Conservation (phyloP, 192 early-diverging fungal species). For the Diversispora epigaea region DNA sequence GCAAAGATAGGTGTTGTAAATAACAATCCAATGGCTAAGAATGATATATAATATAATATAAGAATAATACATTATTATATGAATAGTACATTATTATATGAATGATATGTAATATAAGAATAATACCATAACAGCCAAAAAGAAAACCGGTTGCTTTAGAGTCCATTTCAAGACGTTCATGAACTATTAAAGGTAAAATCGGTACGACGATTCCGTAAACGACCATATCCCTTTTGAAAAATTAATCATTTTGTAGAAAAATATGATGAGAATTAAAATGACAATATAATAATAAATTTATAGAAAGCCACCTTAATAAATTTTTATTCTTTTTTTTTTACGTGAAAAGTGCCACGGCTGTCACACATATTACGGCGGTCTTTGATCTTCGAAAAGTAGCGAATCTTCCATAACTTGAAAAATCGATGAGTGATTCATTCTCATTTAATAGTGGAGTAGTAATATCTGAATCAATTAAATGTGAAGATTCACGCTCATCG, state of each 20-base stretch:
- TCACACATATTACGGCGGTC: neutral
- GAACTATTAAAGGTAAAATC: slow-evolving; percentile 65
- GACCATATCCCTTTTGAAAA: slow-evolving; percentile 33
- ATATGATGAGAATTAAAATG: neutral
- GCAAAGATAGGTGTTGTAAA: slow-evolving; percentile 66
- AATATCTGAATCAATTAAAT: no score
- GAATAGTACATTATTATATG: neutral
- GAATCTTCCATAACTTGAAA: slow-evolving; percentile 7
- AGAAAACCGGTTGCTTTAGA: slow-evolving; percentile 63
- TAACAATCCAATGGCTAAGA: slow-evolving; percentile 61
- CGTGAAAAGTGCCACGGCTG: slow-evolving; percentile 16
- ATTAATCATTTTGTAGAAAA: neutral
- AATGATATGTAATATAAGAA: neutral
- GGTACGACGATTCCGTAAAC: slow-evolving; percentile 76
- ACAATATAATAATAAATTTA: neutral
- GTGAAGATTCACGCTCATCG: no score
- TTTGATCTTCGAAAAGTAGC: slow-evolving; percentile 20
- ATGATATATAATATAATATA: neutral
- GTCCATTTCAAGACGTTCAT: slow-evolving; percentile 56
- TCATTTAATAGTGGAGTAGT: no score
- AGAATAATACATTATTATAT: neutral
- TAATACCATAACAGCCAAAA: slow-evolving; percentile 68
- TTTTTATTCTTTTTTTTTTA: neutral
- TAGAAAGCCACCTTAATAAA: no score
- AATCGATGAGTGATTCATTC: neutral